phyloP scores from a whole-genome alignment of 805 yeast species.

The Pichia insulana region DNA sequence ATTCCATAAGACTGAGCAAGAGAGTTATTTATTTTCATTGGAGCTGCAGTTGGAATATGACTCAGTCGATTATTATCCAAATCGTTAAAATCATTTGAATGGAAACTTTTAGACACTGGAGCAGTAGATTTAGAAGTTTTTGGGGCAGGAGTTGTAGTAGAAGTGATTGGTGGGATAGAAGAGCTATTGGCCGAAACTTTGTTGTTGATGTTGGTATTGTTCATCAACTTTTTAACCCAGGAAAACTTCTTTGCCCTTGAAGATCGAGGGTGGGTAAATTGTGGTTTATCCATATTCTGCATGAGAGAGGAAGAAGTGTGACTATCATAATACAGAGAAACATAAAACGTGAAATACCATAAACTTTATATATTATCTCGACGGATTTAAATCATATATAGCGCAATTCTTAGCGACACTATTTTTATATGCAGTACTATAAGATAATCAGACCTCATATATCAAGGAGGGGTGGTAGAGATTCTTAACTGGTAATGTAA shows the following conservation, averaged over 20 bases:
- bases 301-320: no score
- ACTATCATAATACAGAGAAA: no score
- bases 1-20: constrained; percentile 16
- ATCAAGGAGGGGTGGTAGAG: no score
- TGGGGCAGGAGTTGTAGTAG: not conserved
- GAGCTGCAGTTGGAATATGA: constrained; percentile 8
- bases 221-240: constrained; percentile 4
- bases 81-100: constrained; percentile 1
- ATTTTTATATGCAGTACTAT: no score
- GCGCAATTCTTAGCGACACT: no score
- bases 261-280: not conserved
- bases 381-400: no score
- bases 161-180: not conserved
- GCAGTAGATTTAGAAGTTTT: not conserved
- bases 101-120: not conserved
- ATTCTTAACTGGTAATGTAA: no score
- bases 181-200: not conserved
- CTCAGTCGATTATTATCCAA: constrained; percentile 6
- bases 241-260: not conserved
- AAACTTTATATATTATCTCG: no score
- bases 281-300: no score
- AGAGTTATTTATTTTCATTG: constrained; percentile 12
- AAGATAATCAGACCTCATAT: no score
- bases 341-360: no score
- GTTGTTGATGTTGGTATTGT: not conserved